These are phyloP conservation scores for Mesembryanthemum crystallinum DNA, from an alignment of 148 eudicot genomes.

Conservation along the genomic window DNA sequence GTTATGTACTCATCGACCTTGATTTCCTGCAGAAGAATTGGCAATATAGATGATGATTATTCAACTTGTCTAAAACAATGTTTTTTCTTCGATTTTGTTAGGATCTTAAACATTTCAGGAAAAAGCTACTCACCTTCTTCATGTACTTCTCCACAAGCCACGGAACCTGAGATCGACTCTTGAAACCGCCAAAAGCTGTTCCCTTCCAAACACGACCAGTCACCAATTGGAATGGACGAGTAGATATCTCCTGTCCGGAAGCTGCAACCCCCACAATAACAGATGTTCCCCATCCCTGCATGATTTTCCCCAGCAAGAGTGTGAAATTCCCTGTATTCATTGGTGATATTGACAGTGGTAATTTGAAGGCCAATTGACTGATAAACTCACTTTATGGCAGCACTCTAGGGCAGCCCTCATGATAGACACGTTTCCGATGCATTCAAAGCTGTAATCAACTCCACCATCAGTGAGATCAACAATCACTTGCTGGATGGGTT, in stretches of 20 bases:
- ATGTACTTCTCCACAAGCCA: constrained; percentile 97
- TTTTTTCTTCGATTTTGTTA: too few relatives aligned
- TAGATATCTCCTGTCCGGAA: constrained; percentile 92
- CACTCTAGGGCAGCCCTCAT: constrained; percentile 99
- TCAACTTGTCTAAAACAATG: background rate
- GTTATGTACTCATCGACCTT: constrained; percentile 98
- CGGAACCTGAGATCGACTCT: constrained; percentile 99
- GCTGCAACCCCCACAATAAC: constrained; percentile 99
- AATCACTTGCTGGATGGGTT: constrained; percentile 91
- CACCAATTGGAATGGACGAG: constrained; percentile 97
- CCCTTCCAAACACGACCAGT: constrained; percentile 99
- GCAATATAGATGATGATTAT: background rate
- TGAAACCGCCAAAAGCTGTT: constrained; percentile 97
- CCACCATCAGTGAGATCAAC: constrained; percentile 99
- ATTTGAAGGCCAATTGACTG: background rate
- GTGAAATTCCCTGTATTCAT: background rate
- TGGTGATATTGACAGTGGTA: background rate
- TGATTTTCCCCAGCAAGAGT: background rate
- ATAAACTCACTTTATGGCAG: constrained; percentile 77
- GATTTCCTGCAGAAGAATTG: constrained; percentile 60
- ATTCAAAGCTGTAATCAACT: constrained; percentile 97
- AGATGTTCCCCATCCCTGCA: constrained; percentile 98
- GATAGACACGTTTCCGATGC: constrained; percentile 89
- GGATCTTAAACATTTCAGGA: too few relatives aligned
- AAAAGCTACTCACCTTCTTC: constrained; percentile 59